Evolutionary conservation across 306 rosid genomes (phyloP).

Genomic region (Delonix regia): DNA sequence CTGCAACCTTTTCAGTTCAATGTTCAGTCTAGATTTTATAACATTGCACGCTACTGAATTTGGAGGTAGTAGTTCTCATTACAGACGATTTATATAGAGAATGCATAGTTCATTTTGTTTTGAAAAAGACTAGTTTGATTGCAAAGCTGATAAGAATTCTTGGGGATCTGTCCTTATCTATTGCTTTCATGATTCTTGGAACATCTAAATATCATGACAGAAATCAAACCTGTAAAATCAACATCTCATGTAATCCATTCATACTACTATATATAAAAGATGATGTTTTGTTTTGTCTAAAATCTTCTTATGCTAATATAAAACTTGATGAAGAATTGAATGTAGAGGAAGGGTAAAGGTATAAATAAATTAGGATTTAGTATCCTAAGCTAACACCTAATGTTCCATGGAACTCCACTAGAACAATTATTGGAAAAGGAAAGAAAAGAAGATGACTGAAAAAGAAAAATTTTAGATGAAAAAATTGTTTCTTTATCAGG

Average conservation of each 20-base stretch:
- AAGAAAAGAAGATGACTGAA: too few relatives aligned
- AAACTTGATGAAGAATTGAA: not conserved
- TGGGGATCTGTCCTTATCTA: not conserved
- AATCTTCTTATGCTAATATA: not conserved
- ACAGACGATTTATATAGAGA: not conserved
- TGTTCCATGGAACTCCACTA: too few relatives aligned
- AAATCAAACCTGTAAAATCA: not conserved
- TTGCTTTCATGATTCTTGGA: slow-evolving; percentile 17
- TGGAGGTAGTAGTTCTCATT: slow-evolving; percentile 18
- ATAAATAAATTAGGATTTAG: too few relatives aligned
- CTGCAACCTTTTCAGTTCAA: not conserved
- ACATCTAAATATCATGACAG: not conserved
- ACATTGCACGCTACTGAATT: not conserved
- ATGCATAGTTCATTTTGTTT: not conserved
- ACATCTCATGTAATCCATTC: slow-evolving; percentile 1
- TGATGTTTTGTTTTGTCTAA: not conserved
- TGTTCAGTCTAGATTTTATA: not conserved
- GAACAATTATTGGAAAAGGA: too few relatives aligned
- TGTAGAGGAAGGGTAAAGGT: not conserved
- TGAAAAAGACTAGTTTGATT: not conserved
- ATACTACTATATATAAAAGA: not conserved
- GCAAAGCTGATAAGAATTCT: not conserved
- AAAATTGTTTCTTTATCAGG: not conserved
- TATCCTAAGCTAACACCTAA: too few relatives aligned
- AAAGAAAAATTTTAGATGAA: too few relatives aligned